phyloP scores from a whole-genome alignment of 306 rosid species.

The Luffa aegyptiaca region DNA sequence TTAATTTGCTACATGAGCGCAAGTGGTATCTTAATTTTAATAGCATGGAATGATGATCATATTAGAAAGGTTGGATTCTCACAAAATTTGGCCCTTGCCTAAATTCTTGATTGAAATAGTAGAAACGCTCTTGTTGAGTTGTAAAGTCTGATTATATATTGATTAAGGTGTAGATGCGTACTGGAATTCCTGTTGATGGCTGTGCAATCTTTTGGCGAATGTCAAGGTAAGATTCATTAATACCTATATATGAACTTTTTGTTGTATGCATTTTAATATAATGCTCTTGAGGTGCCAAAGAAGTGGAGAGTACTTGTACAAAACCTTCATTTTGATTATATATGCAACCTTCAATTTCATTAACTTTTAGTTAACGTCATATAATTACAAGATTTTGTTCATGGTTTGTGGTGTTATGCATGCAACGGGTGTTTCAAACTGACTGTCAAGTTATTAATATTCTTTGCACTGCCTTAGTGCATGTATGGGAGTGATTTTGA shows the following conservation, averaged over 20 bases:
- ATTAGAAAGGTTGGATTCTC: not conserved
- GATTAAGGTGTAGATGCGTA: constrained; percentile 66
- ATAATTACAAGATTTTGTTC: not conserved
- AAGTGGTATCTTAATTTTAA: not conserved
- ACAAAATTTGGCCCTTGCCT: not conserved
- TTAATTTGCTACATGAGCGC: not conserved
- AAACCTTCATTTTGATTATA: not conserved
- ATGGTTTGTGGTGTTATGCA: not conserved
- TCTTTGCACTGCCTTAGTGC: not conserved
- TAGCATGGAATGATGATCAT: not conserved
- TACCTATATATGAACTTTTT: not conserved
- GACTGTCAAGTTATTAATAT: not conserved
- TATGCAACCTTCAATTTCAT: not conserved
- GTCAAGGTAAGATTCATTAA: constrained; percentile 45
- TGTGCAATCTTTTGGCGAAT: constrained; percentile 90
- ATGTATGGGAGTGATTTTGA: too few species aligned
- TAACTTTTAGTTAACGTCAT: not conserved
- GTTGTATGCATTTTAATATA: not conserved
- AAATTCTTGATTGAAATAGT: not conserved
- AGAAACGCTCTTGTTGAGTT: not conserved
- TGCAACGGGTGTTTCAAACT: not conserved
- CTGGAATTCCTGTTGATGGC: constrained; percentile 77
- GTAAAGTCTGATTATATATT: constrained; percentile 26
- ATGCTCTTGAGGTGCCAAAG: not conserved
- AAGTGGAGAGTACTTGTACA: not conserved